A percentile compares a stretch with the other conserved stretches of the same genome.
Evolutionary conservation across 768 basidiomycete genomes (phyloP).

Genomic region (Lactifluus hygrophoroides): DNA sequence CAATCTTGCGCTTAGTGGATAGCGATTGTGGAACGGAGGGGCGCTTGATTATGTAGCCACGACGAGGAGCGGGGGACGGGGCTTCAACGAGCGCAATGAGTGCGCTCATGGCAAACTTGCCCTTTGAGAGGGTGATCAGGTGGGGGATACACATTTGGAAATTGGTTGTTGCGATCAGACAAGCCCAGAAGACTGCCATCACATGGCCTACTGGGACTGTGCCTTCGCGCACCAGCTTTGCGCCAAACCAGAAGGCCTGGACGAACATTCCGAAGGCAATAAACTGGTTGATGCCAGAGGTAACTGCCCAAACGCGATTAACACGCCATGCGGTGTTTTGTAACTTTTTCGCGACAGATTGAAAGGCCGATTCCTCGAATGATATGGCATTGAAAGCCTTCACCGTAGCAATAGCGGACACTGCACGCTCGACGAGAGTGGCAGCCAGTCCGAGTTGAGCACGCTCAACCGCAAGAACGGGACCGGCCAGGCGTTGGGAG

Average conservation of each 20-base stretch:
- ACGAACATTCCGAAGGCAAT: slow-evolving; percentile 90
- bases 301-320: slow-evolving; percentile 68
- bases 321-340: slow-evolving; percentile 43
- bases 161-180: slow-evolving; percentile 81
- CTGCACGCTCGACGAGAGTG: slow-evolving; percentile 69
- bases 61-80: slow-evolving; percentile 21
- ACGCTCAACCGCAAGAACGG: slow-evolving; percentile 62
- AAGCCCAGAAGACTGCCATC: slow-evolving; percentile 98
- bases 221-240: slow-evolving; percentile 77
- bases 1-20: slow-evolving; percentile 32
- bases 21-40: slow-evolving; percentile 11
- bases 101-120: slow-evolving; percentile 71
- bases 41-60: slow-evolving; percentile 16
- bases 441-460: slow-evolving; percentile 60
- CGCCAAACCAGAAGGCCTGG: slow-evolving; percentile 93
- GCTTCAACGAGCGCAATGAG: slow-evolving; percentile 53
- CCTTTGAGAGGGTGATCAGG: slow-evolving; percentile 67
- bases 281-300: slow-evolving; percentile 65
- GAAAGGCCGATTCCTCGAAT: slow-evolving; percentile 43
- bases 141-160: slow-evolving; percentile 83
- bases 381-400: slow-evolving; percentile 82
- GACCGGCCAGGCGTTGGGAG: slow-evolving; percentile 61
- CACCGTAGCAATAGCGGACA: slow-evolving; percentile 75
- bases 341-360: slow-evolving; percentile 38
- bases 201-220: slow-evolving; percentile 64